phyloP scores from a whole-genome alignment of 176 grass and related monocot genomes.

The Avena insularis region DNA sequence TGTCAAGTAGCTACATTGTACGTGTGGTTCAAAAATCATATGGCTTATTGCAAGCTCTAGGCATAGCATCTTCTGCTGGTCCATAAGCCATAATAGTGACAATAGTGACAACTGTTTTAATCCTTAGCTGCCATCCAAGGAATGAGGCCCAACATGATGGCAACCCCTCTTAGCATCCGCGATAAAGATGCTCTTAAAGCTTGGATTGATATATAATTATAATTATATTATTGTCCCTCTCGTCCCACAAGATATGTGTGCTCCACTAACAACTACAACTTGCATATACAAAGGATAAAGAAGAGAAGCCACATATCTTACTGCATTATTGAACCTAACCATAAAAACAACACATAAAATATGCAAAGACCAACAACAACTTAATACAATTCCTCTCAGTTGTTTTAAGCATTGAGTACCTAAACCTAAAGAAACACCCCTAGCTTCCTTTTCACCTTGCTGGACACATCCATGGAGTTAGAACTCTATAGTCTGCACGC shows the following conservation, averaged over 20 bases:
- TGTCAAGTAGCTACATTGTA: not conserved
- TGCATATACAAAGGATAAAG: conserved; percentile 18
- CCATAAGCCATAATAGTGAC: not conserved
- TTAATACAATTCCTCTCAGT: not conserved
- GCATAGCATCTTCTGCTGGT: not conserved
- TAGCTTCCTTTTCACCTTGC: not conserved
- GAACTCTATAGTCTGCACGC: not conserved
- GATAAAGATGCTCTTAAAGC: conserved; percentile 5
- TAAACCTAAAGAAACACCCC: not conserved
- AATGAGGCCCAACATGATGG: not conserved
- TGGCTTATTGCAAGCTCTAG: not conserved
- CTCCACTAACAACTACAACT: conserved; percentile 37
- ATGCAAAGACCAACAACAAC: not conserved
- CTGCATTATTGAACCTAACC: not conserved
- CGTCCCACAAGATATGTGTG: conserved; percentile 23
- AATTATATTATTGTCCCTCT: conserved; percentile 20
- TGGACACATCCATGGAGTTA: not conserved
- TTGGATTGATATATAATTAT: not conserved
- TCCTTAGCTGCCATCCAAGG: not conserved
- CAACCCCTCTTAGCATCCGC: not conserved
- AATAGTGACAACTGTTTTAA: not conserved
- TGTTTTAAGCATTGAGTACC: not conserved
- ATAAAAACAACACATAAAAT: conserved; percentile 10
- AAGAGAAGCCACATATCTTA: conserved; percentile 5
- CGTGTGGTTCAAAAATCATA: not conserved